Evolutionary conservation across 1,284 basidiomycete species (phyloP), one percentile per base, ranked within the genome.

Genomic region (Coriolopsis trogii): DNA sequence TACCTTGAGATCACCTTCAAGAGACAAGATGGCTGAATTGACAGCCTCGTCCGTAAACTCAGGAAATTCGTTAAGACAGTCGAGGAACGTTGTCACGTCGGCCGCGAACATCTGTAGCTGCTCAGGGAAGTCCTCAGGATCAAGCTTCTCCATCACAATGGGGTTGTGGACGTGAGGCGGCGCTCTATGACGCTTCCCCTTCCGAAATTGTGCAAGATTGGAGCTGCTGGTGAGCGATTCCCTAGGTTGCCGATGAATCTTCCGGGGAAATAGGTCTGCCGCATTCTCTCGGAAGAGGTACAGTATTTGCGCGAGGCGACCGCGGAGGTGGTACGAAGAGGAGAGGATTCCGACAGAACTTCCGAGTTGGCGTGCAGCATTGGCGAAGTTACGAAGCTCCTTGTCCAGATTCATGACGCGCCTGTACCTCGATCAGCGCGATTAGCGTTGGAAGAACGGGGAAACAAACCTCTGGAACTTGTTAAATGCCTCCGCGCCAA

Each of bases 41-140:
- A 89, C 81, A 6, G 79, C 82, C 58, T 89, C 85, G 48, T 89
- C 85, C 31, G 79, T 83, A 58, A 87, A 87, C 65, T 87, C 86
- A 1, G 86, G 86, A 58, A 89, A 89, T 62, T 89, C 85, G 54
- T 88, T 87, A 49, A 89, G 67, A 56, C 82, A 84, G 46, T 83
- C 76, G 46, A 86, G 65, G 60, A 89, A 89, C 0, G 79, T 82
- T 26, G 74, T 78, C 13, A 89, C 78, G 52, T 85, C 84, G 23
- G 71, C 70, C 5, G 85, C 84, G 25, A 89, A 71, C 28, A 69
- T 66, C 51, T 81, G 76, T 41, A 89, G 67, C 63, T 88, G 82
- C 25, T 75, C 70, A 0, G 87, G 86, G 57, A 89, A 84, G 43
- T 77, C 74, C 63, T 88, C 85, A 16, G 78, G 71, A 50, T 87